A percentile compares a stretch with the other conserved stretches of the same genome.
phyloP scores from a whole-genome alignment of 768 basidiomycete species.

The Collybiopsis confluens region DNA sequence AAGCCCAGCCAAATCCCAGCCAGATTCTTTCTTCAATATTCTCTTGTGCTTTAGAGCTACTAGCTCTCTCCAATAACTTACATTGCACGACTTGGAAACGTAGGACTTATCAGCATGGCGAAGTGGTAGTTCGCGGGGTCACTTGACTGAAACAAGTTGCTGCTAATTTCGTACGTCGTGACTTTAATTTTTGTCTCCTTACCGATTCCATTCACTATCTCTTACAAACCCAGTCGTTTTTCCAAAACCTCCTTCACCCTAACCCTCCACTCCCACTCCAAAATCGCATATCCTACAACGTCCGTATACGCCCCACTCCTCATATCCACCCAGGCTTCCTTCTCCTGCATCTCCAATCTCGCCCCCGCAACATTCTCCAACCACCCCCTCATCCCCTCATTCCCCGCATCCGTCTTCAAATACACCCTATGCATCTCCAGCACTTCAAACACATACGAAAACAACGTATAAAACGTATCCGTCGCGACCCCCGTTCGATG shows the following conservation, averaged over 20 bases:
- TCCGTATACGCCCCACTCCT: background rate
- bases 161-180: too few relatives aligned
- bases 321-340: background rate
- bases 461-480: background rate
- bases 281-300: background rate
- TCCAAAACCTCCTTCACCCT: background rate
- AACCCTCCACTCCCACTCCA: constrained; percentile 2
- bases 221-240: background rate
- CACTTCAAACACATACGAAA: background rate
- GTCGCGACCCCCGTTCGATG: background rate
- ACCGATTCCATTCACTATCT: too few relatives aligned
- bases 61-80: too few relatives aligned
- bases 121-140: too few relatives aligned
- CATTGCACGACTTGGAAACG: too few relatives aligned
- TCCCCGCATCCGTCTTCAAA: background rate
- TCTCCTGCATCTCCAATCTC: background rate
- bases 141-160: too few relatives aligned
- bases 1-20: too few relatives aligned
- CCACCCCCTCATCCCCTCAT: background rate
- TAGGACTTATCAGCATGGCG: too few relatives aligned
- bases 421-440: background rate
- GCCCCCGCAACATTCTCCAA: constrained; percentile 1
- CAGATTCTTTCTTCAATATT: too few relatives aligned
- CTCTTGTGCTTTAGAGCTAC: too few relatives aligned
- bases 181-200: too few relatives aligned